phyloP scores from a whole-genome alignment of 1,139 yeast species.

The Martiniozyma asiatica region DNA sequence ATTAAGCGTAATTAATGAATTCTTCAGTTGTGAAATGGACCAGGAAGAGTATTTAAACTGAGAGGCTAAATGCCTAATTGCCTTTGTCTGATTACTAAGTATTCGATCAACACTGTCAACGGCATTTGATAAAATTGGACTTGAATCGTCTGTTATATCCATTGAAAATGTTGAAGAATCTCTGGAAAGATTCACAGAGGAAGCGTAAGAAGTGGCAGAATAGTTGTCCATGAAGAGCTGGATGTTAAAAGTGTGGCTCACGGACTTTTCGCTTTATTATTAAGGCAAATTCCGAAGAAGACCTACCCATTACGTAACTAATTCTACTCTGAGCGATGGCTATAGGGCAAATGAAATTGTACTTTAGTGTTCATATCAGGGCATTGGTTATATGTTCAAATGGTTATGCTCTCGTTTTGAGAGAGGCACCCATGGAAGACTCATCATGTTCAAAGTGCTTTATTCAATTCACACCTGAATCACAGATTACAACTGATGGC shows the following conservation, averaged over 20 bases:
- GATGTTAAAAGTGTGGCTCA: too few species aligned
- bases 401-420: slow-evolving; percentile 36
- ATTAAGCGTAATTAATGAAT: slow-evolving; percentile 40
- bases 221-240: too few species aligned
- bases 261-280: too few species aligned
- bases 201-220: slow-evolving; percentile 5
- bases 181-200: slow-evolving; percentile 10
- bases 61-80: slow-evolving; percentile 29
- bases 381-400: slow-evolving; percentile 41
- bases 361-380: slow-evolving; percentile 40
- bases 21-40: slow-evolving; percentile 38
- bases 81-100: slow-evolving; percentile 34
- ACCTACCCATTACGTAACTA: too few species aligned
- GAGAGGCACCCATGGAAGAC: slow-evolving; percentile 21
- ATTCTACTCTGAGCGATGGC: too few species aligned
- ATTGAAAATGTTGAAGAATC: slow-evolving; percentile 16
- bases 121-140: slow-evolving; percentile 17
- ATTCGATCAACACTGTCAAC: slow-evolving; percentile 22
- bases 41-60: slow-evolving; percentile 30
- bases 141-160: slow-evolving; percentile 14
- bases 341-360: slow-evolving; percentile 44
- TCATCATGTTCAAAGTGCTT: slow-evolving; percentile 26
- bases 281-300: too few species aligned
- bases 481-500: slow-evolving; percentile 9
- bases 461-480: slow-evolving; percentile 36